A percentile compares a stretch with the other conserved stretches of the same genome.
phyloP scores from a whole-genome alignment of 345 rosid genomes.

The Lenwebbia sp. region DNA sequence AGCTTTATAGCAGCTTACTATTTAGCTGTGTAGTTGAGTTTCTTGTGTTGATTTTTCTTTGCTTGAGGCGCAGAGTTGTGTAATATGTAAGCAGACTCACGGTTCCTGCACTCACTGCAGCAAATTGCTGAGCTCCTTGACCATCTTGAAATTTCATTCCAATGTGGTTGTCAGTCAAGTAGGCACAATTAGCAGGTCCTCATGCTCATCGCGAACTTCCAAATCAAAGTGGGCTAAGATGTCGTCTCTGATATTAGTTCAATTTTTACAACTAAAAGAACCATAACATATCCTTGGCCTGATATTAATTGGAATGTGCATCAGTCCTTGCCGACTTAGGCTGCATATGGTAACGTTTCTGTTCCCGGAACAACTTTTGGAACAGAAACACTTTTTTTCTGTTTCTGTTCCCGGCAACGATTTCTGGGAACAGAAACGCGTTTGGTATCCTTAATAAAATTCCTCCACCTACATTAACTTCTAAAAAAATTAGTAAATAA shows the following conservation, averaged over 20 bases:
- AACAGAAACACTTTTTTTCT: no score
- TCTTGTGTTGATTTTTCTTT: slow-evolving; percentile 1
- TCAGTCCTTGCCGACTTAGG: no score
- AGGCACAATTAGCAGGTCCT: not conserved
- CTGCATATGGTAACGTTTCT: no score
- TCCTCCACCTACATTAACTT: no score
- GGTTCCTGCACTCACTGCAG: slow-evolving; percentile 70
- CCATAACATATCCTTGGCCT: not conserved
- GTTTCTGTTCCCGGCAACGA: no score
- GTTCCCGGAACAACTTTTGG: no score
- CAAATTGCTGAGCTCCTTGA: slow-evolving; percentile 21
- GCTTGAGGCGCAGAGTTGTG: slow-evolving; percentile 5
- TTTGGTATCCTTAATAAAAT: no score
- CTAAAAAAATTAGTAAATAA: no score
- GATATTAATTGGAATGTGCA: no score
- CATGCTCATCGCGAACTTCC: not conserved
- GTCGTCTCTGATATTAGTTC: not conserved
- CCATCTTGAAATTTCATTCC: no score
- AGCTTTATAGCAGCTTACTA: not conserved
- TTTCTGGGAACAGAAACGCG: no score
- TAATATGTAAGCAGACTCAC: slow-evolving; percentile 11
- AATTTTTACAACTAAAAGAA: not conserved
- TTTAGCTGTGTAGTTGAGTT: not conserved
- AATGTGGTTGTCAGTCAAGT: no score
- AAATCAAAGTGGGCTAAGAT: not conserved